Base-by-base conservation (phyloP, 2,329 filamentous ascomycete species). In the Botrytis aclada region DNA sequence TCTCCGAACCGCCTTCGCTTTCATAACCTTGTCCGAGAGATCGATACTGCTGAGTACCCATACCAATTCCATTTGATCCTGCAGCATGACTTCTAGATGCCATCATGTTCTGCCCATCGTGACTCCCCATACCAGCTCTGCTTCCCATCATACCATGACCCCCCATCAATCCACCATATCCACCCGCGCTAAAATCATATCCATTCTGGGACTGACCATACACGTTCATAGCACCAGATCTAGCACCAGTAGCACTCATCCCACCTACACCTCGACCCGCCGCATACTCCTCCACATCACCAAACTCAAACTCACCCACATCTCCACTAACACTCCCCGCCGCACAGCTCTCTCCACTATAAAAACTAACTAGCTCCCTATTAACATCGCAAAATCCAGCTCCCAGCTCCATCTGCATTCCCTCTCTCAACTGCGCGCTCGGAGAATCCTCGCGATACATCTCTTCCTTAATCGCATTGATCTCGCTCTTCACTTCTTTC, bases 1-100 rank as follows among this genome's bases (percentile, higher is more conserved):
- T 75, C 20, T 77, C 77, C 6, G 75, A 67, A 16, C 67, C 71
- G 8, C 75, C 76, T 56, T 71, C 73, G 7, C 66, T 72, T 12
- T 73, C 72, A 70, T 62, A 60, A 41, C 45, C 63, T 70, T 67
- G 10, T 32, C 43, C 10, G 16, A 39, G 29, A 4, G 58, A 34
- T 6, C 9, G 10, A 20, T 45, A 61, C 22, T 70, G 41, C 32
- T 63, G 32, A 32, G 39, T 20, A 43, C 20, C 14, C 20, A 69
- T 43, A 14, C 20, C 37, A 39, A 37, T 69, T 8, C n/a, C 66
- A 32, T n/a, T 37, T 1, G 34, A 4, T 12, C 3, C 14, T 16
- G 18, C 37, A 41, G 34, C 34, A 41, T 41, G 47, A 32, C 34
- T 43, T 58, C n/a, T 22, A 3, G 65, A 37, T 2, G 9, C 39